Base-by-base conservation (phyloP, 1,284 basidiomycete species). In the Macrocybe sp. region DNA sequence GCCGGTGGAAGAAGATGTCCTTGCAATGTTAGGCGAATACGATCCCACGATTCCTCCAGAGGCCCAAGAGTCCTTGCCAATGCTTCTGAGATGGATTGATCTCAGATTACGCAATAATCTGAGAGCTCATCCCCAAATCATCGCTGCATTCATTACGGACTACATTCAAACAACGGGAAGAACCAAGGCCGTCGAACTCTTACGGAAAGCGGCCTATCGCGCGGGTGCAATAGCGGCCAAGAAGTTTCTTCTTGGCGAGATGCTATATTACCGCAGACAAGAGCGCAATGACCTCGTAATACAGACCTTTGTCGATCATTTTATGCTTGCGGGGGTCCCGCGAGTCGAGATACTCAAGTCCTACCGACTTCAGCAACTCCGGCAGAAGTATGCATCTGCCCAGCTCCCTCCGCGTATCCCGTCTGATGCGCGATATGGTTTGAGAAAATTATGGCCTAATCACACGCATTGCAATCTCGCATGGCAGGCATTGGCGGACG, bases 241-340 rank as follows among this genome's bases (percentile, higher is more conserved):
- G 12, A 52, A 56, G n/a, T 68, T 68, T 44, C 42, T 69, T 12
- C 63, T 68, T 39, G 67, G 67, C 1, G 70, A 75, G 52, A 72
- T 76, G 69, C 52, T 70, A 11, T 67, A 64, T 51, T 69, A 74
- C 48, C 56, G 57, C 11, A 60, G 58, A 4, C 45, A 55, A 22
- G 44, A 50, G 4, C 49, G 56, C 10, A 53, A 61, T 37, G 45
- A 55, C 10, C 59, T 67, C 28, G 62, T 75, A 44, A 58, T 75
- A 32, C 52, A 60, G 41, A 64, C 67, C 6, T 75, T 71, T 48
- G 55, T 61, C 1, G 58, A 67, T n/a, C 62, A 71, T 39, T 75
- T 73, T 45, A 68, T 64, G 39, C 50, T 71, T 6, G 55, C 61
- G 9, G 72, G 69, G 14, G 59, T 75, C 32, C 68, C 72, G 2